Evolutionary conservation across 495 filamentous ascomycete genomes (phyloP), one percentile per base, ranked within the genome.

Genomic region (Penicillium riverlandense): DNA sequence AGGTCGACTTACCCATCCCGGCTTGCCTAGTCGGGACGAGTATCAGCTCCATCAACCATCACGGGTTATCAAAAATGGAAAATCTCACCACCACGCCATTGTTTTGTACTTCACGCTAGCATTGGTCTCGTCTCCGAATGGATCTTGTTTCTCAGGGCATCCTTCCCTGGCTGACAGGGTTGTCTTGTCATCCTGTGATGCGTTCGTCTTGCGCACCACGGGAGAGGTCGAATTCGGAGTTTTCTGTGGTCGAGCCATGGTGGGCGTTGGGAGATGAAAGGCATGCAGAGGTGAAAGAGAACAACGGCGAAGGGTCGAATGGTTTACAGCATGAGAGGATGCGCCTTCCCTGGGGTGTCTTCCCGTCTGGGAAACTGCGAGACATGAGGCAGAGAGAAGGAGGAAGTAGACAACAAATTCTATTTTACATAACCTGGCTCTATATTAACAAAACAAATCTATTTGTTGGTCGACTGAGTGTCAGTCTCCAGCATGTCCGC

Each of bases 401-500:
- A 11, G 35, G 29, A 43, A 33, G 40, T 48, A 40, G 41, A 42
- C 47, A 52, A 50, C 22, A 48, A 59, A 39, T 53, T 61, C 45
- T 62, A 67, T 63, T 59, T 63, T 69, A 65, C 55, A 62, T 50
- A 45, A 30, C 16, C 40, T 32, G n/a, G 61, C 53, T 59, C 55
- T 59, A 59, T 49, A 50, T 54, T 22, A 22, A 22, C 1, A 44
- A 32, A 29, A 37, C 48, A 56, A n/a, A 39, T 54, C 54, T 70
- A 80, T 50, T 73, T 75, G 52, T 74, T 77, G 28, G 62, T 63
- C 3, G 60, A 69, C 29, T 41, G 43, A 28, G 46, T 54, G 34
- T 82, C 79, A 36, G 63, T 65, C 42, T 71, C 61, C 38, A 82
- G 67, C 16, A 67, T 69, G 48, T 83, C 79, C 29, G 72, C 76